Percentiles rank a stretch among this genome's conserved stretches.
Conservation (phyloP, 2,329 filamentous ascomycete species). For the Leptodontidium sp. region DNA sequence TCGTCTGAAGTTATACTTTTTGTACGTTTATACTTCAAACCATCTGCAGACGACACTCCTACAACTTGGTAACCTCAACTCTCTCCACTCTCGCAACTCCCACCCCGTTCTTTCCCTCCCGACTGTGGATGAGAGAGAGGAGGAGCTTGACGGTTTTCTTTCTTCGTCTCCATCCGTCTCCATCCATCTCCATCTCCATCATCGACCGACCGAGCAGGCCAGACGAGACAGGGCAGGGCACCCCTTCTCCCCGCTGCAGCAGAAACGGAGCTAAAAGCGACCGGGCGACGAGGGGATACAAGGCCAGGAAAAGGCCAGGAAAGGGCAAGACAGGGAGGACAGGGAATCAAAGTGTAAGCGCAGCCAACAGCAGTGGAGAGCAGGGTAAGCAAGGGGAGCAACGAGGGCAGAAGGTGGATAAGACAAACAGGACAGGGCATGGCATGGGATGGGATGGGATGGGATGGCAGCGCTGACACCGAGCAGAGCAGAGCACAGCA, state of each 20-base stretch:
- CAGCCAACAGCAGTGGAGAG: conserved; percentile 1
- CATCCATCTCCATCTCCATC: background rate
- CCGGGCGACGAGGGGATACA: conserved; percentile 18
- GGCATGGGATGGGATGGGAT: background rate
- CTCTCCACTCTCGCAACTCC: background rate
- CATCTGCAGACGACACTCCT: background rate
- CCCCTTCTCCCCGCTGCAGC: conserved; percentile 18
- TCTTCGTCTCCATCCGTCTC: background rate
- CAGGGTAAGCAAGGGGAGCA: background rate
- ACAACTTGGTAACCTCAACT: background rate
- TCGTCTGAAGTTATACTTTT: conserved; percentile 15
- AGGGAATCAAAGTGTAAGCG: background rate
- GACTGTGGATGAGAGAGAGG: background rate
- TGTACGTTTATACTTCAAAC: conserved; percentile 1
- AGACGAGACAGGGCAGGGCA: background rate
- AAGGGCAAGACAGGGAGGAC: background rate
- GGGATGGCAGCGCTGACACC: background rate
- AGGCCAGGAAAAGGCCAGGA: background rate
- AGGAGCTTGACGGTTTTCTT: conserved; percentile 1
- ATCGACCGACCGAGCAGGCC: background rate
- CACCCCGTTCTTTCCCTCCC: background rate
- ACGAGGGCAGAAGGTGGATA: background rate
- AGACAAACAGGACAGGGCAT: background rate
- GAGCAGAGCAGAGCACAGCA: background rate
- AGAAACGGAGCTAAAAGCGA: conserved; percentile 20